Evolutionary conservation across 1,284 basidiomycete species (phyloP).

Genomic region (Taiwanofungus camphoratus): DNA sequence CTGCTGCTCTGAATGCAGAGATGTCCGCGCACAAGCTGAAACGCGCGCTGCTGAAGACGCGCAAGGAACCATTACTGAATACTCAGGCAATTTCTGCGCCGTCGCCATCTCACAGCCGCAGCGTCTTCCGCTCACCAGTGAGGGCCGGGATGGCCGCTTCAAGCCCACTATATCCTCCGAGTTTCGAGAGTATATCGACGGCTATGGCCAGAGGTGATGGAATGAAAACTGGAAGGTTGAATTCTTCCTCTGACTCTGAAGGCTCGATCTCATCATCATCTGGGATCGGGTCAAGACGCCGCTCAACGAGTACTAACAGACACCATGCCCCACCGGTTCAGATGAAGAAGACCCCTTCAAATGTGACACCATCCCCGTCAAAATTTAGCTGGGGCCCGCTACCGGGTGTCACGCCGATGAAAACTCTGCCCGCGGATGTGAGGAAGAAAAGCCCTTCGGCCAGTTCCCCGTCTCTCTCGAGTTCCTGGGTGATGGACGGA

Average conservation of each 20-base stretch:
- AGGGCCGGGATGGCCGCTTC: background rate
- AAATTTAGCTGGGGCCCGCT: constrained; percentile 64
- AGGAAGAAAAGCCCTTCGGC: background rate
- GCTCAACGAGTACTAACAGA: constrained; percentile 18
- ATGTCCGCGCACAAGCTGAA: constrained; percentile 66
- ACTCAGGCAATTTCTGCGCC: constrained; percentile 38
- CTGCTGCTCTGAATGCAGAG: constrained; percentile 75
- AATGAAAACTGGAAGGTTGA: background rate
- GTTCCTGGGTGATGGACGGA: constrained; percentile 24
- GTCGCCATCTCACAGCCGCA: background rate
- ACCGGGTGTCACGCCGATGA: constrained; percentile 31
- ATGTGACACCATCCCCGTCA: constrained; percentile 26
- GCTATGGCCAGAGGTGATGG: background rate
- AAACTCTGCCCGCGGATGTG: constrained; percentile 26
- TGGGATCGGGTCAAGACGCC: constrained; percentile 3
- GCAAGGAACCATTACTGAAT: constrained; percentile 63
- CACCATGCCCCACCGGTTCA: constrained; percentile 39
- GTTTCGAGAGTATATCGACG: no score
- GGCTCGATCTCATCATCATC: constrained; percentile 8
- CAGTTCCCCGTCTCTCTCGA: constrained; percentile 10
- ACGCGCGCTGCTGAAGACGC: constrained; percentile 52
- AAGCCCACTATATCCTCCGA: background rate
- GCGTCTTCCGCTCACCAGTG: constrained; percentile 32
- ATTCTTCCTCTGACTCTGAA: background rate
- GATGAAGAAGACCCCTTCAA: constrained; percentile 33